These are phyloP conservation scores for Penicillium argentinense DNA, from an alignment of 495 filamentous ascomycete species.

Conservation along the genomic window DNA sequence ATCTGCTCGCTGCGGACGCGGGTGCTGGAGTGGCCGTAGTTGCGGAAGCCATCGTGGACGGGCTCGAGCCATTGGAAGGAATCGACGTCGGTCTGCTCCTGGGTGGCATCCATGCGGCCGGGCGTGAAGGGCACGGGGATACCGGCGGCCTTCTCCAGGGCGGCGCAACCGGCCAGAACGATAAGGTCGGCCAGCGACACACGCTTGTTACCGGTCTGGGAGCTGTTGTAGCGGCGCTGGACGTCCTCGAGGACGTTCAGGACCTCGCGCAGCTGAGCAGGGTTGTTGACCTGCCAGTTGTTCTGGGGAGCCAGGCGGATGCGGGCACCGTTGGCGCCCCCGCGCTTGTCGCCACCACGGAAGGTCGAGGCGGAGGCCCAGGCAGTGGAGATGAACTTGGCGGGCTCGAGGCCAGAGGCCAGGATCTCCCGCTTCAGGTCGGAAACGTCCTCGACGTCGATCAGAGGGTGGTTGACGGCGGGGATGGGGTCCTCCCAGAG, in stretches of 20 bases:
- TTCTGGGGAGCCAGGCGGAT: slow-evolving; percentile 69
- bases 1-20: slow-evolving; percentile 63
- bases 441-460: slow-evolving; percentile 58
- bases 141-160: slow-evolving; percentile 43
- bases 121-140: slow-evolving; percentile 45
- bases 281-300: slow-evolving; percentile 68
- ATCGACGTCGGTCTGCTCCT: slow-evolving; percentile 63
- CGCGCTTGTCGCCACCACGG: slow-evolving; percentile 74
- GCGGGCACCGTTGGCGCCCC: slow-evolving; percentile 72
- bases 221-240: slow-evolving; percentile 59
- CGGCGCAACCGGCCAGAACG: slow-evolving; percentile 57
- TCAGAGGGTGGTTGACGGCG: slow-evolving; percentile 48
- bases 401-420: slow-evolving; percentile 50
- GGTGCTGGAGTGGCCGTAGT: slow-evolving; percentile 59
- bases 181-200: slow-evolving; percentile 72
- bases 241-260: slow-evolving; percentile 58
- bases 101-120: slow-evolving; percentile 52
- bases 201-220: slow-evolving; percentile 56
- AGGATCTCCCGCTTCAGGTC: slow-evolving; percentile 66
- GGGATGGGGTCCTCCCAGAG: slow-evolving; percentile 69
- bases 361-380: slow-evolving; percentile 72
- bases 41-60: slow-evolving; percentile 68
- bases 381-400: slow-evolving; percentile 59
- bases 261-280: slow-evolving; percentile 55
- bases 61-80: slow-evolving; percentile 65